Conservation (phyloP, 208 protist genomes). For the Crithidia thermophila region DNA sequence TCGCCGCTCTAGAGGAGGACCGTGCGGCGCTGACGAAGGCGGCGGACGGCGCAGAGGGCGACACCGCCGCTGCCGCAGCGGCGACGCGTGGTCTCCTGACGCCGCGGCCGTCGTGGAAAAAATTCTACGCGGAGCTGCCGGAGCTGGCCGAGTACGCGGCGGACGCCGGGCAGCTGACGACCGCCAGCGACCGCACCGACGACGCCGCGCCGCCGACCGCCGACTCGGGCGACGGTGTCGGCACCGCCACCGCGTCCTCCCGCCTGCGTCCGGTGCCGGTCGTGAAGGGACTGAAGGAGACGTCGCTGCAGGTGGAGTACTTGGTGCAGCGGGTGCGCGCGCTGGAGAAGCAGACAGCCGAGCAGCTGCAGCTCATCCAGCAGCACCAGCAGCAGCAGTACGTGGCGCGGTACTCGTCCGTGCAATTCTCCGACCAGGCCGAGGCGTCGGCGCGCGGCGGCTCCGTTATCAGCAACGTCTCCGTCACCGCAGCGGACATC, state of each 20-base stretch:
- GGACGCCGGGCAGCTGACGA: conserved; percentile 22
- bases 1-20: conserved; percentile 53
- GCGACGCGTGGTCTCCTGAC: conserved; percentile 41
- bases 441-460: neutral
- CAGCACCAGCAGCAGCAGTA: neutral
- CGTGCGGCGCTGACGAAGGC: conserved; percentile 27
- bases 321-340: conserved; percentile 57
- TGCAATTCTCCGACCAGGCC: neutral
- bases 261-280: conserved; percentile 5
- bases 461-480: neutral
- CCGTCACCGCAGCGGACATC: neutral
- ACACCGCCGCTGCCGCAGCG: neutral
- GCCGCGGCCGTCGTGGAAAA: conserved; percentile 72
- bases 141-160: conserved; percentile 43
- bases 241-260: neutral
- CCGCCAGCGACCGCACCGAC: neutral
- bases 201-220: neutral
- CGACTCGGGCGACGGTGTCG: neutral
- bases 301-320: conserved; percentile 68
- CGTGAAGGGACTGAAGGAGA: conserved; percentile 53
- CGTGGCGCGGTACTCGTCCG: neutral
- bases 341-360: conserved; percentile 32
- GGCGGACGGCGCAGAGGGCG: neutral
- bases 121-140: conserved; percentile 40
- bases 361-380: conserved; percentile 1